A percentile compares a stretch with the other conserved stretches of the same genome.
These are phyloP conservation scores for Hapsidospora chrysogenum DNA, from an alignment of 495 filamentous ascomycete genomes.

Conservation along the genomic window DNA sequence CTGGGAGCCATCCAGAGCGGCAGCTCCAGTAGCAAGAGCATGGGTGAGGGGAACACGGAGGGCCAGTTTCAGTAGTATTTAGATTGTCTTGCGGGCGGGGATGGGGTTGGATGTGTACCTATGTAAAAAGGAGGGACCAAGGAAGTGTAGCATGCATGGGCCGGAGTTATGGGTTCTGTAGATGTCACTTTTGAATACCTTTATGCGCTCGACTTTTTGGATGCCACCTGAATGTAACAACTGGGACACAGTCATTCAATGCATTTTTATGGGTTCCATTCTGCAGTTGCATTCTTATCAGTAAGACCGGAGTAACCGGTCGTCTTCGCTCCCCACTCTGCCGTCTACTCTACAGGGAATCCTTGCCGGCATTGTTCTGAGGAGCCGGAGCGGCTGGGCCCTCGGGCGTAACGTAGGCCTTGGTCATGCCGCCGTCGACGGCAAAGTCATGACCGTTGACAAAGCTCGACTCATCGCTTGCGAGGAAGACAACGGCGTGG, in stretches of 20 bases:
- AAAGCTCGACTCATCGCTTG: slow-evolving; percentile 87
- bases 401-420: slow-evolving; percentile 87
- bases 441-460: slow-evolving; percentile 85
- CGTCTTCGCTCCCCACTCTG: too few species aligned
- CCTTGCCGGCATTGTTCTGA: slow-evolving; percentile 42
- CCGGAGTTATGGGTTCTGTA: slow-evolving; percentile 2
- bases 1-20: slow-evolving; percentile 84
- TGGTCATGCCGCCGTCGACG: slow-evolving; percentile 94
- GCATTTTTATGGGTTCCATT: too few species aligned
- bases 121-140: background rate
- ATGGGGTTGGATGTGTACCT: background rate
- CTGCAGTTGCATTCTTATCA: too few species aligned
- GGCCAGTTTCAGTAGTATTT: slow-evolving; percentile 29
- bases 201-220: too few species aligned
- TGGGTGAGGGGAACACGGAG: slow-evolving; percentile 74
- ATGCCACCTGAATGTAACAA: too few species aligned
- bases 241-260: too few species aligned
- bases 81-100: too few species aligned
- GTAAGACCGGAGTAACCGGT: too few species aligned
- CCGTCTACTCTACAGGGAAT: slow-evolving; percentile 12
- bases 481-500: slow-evolving; percentile 82
- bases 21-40: slow-evolving; percentile 63
- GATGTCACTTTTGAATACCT: too few species aligned
- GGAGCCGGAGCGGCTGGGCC: slow-evolving; percentile 57
- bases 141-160: background rate